Evolutionary conservation across 2,329 filamentous ascomycete species (phyloP).

Genomic region (Aspergillus pseudoviridinutans): DNA sequence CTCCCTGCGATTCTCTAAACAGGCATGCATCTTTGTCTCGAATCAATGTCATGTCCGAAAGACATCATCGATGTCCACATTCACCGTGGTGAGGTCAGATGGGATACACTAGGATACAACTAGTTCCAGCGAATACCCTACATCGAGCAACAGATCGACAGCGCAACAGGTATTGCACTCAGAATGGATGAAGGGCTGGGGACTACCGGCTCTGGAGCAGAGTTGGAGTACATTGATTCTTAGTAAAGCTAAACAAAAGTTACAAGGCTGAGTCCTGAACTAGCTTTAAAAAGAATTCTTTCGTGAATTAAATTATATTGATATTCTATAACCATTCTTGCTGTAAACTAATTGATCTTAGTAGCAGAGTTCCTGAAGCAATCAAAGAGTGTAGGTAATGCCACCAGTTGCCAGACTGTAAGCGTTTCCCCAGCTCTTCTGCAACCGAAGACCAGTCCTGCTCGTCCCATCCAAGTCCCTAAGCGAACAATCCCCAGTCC

Average conservation of each 20-base stretch:
- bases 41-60: conserved; percentile 3
- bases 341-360: not conserved
- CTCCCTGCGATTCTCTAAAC: not conserved
- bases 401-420: not conserved
- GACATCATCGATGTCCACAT: conserved; percentile 1
- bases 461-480: conserved; percentile 1
- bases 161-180: conserved; percentile 20
- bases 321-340: too few species aligned
- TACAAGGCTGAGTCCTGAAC: too few species aligned
- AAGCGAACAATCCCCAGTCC: conserved; percentile 72
- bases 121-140: conserved; percentile 3
- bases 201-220: conserved; percentile 13
- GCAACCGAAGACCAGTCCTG: not conserved
- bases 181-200: conserved; percentile 24
- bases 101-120: conserved; percentile 1
- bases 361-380: not conserved
- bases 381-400: not conserved
- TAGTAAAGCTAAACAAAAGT: not conserved
- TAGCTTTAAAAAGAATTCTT: too few species aligned
- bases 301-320: too few species aligned
- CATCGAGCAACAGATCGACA: conserved; percentile 7
- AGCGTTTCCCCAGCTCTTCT: not conserved
- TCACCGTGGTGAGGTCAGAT: not conserved
- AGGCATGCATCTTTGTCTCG: not conserved
- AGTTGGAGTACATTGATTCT: not conserved